Evolutionary conservation across 2,329 filamentous ascomycete genomes (phyloP), one percentile per base, ranked within the genome.

Genomic region (Hypoxylon sp.): DNA sequence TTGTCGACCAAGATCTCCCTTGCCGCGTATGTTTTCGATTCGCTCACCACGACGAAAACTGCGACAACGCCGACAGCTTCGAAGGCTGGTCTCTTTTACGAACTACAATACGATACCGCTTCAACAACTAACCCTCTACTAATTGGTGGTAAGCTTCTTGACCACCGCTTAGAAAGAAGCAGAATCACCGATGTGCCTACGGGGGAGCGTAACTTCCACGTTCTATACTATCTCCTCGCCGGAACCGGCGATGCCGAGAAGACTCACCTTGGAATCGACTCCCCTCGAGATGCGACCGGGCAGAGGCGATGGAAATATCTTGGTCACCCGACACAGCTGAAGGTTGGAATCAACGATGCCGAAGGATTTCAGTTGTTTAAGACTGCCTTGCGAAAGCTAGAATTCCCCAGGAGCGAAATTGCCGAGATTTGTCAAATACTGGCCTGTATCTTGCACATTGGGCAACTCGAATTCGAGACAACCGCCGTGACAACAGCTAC

Each of bases 311-410:
- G 94, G 94, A 89, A 91, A 69, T 99, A 96, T 67, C 82, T 99
- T 3, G 94, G 94, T 2, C 94, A 99, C 64, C 94, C 93, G 1
- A 97, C 93, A 0, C 94, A 99, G 73, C 81, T 99, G 59, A 97
- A 96, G 71, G 91, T 97, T 19, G 94, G 94, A 50, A 92, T 99
- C 69, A 97, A 99, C 66, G 94, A 99, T 67, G 81, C 88, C 1
- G 92, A 97, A 66, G 94, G 93, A 3, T 99, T 99, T 72, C 90
- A 96, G 68, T 87, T 97, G 43, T 97, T 99, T 80, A 97, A 97
- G 77, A 96, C 90, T 1, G 94, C 94, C 1, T 76, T 99, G 37
- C 84, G 92, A 59, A 97, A 96, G 71, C 81, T 99, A 9, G 94
- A 97, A 72, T 97, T 99, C 59, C 89, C 93, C 3, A 84, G 92